phyloP scores from a whole-genome alignment of 1,284 basidiomycete species.

The Amylostereum chailletii region DNA sequence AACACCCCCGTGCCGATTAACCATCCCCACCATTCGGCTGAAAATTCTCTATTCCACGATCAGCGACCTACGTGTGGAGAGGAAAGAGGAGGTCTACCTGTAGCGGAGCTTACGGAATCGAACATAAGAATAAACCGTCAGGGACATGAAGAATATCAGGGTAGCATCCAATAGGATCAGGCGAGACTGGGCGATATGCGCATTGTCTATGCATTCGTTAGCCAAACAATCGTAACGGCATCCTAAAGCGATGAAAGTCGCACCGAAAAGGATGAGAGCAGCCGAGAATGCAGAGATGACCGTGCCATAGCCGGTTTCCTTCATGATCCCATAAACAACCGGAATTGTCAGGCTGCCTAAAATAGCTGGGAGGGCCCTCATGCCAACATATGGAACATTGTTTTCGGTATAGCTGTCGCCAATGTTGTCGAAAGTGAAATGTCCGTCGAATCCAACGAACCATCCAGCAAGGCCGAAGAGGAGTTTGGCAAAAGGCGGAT shows the following conservation, averaged over 20 bases:
- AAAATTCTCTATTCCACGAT: conserved; percentile 61
- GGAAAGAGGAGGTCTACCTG: conserved; percentile 37
- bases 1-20: conserved; percentile 83
- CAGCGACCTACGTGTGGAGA: background rate
- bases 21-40: conserved; percentile 93
- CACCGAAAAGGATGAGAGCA: conserved; percentile 79
- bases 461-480: conserved; percentile 89
- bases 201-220: conserved; percentile 64
- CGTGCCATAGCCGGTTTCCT: conserved; percentile 92
- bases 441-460: conserved; percentile 94
- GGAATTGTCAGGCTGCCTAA: conserved; percentile 87
- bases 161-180: conserved; percentile 94
- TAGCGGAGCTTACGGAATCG: conserved; percentile 95
- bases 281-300: conserved; percentile 87
- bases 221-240: background rate
- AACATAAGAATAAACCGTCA: conserved; percentile 92
- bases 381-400: conserved; percentile 90
- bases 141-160: conserved; percentile 91
- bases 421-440: conserved; percentile 92
- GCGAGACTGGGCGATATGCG: conserved; percentile 91
- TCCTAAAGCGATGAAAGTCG: conserved; percentile 17
- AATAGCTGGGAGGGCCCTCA: conserved; percentile 88
- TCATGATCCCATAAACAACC: conserved; percentile 94
- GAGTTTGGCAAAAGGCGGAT: conserved; percentile 93
- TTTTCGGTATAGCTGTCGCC: conserved; percentile 86